phyloP scores from a whole-genome alignment of 768 basidiomycete species.

The Termitomyces sp. region DNA sequence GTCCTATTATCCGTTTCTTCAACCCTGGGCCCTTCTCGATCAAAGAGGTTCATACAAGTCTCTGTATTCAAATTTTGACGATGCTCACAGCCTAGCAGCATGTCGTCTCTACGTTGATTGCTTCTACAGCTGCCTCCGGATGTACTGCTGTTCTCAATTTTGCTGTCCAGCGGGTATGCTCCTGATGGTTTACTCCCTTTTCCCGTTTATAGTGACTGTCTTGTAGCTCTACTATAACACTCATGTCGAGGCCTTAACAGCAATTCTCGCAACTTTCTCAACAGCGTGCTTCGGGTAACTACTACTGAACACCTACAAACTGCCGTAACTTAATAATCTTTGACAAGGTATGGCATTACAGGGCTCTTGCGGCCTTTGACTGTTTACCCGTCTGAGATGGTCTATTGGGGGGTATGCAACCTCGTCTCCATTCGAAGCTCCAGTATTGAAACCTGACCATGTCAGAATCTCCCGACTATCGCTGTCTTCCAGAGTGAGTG shows the following conservation, averaged over 20 bases:
- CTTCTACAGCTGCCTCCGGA: constrained; percentile 52
- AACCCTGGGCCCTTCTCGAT: constrained; percentile 57
- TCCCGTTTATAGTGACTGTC: neutral
- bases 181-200: neutral
- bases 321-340: neutral
- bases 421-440: neutral
- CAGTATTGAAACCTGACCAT: neutral
- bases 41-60: constrained; percentile 46
- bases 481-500: constrained; percentile 52
- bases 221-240: constrained; percentile 56
- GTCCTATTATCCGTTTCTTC: constrained; percentile 39
- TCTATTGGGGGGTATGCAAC: constrained; percentile 50
- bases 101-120: constrained; percentile 52
- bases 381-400: constrained; percentile 62
- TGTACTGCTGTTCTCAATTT: constrained; percentile 58
- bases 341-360: constrained; percentile 51
- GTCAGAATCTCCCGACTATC: constrained; percentile 53
- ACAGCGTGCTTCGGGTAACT: constrained; percentile 59
- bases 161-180: constrained; percentile 50
- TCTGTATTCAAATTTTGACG: neutral
- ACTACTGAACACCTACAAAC: neutral
- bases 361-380: constrained; percentile 56
- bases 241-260: constrained; percentile 49
- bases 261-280: constrained; percentile 60
- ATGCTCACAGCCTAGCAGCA: constrained; percentile 34